A percentile compares a stretch with the other conserved stretches of the same genome.
Conservation (phyloP, 805 yeast genomes). For the Lipomyces sp. region DNA sequence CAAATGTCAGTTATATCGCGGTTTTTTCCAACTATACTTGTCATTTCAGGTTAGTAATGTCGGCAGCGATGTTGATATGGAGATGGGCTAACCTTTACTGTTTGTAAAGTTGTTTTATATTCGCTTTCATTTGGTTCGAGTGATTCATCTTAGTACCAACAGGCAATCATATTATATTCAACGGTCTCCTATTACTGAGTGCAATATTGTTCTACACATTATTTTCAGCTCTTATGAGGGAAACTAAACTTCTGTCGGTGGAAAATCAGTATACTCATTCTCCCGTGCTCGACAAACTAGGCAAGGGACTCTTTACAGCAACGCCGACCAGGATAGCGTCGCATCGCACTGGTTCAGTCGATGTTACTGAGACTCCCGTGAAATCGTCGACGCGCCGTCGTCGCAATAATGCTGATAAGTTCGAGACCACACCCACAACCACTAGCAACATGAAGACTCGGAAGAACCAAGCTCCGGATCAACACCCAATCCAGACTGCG, state of each 20-base stretch:
- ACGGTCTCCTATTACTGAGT: not conserved
- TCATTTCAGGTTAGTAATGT: not conserved
- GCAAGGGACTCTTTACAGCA: not conserved
- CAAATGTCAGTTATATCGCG: constrained; percentile 14
- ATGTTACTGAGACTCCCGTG: constrained; percentile 3
- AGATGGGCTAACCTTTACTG: not conserved
- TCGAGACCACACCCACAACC: not conserved
- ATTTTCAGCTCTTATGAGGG: not conserved
- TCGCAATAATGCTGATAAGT: not conserved
- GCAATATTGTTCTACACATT: not conserved
- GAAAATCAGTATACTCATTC: not conserved
- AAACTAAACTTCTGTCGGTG: not conserved
- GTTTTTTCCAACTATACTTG: not conserved
- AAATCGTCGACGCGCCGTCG: not conserved
- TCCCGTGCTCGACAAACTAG: constrained; percentile 1
- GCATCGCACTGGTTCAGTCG: not conserved
- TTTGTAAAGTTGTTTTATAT: not conserved
- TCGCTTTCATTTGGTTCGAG: not conserved
- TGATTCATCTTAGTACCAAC: not conserved
- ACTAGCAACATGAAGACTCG: not conserved
- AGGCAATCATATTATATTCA: not conserved
- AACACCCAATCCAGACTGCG: not conserved
- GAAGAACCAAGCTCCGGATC: not conserved
- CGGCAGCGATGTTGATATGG: not conserved
- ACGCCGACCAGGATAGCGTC: not conserved